These are phyloP conservation scores for Taphrina pruni DNA, from an alignment of 1,139 yeast genomes.

Conservation along the genomic window DNA sequence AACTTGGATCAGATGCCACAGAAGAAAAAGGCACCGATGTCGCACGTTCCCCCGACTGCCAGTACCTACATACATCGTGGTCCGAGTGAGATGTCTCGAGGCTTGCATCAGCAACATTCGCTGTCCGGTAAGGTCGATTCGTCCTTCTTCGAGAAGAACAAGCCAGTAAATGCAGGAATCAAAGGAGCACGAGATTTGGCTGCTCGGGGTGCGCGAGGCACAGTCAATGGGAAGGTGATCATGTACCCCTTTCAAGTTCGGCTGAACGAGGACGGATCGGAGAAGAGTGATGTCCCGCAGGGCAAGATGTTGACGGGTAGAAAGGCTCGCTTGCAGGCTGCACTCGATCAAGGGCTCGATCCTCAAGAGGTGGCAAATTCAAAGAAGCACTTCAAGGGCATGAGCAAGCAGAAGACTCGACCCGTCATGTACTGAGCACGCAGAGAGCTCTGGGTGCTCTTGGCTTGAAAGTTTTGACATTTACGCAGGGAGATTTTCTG, in stretches of 20 bases:
- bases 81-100: slow-evolving; percentile 16
- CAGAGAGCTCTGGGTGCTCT: too few species aligned
- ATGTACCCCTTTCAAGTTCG: slow-evolving; percentile 41
- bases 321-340: slow-evolving; percentile 40
- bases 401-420: slow-evolving; percentile 38
- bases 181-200: slow-evolving; percentile 37
- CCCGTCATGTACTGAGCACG: slow-evolving; percentile 30
- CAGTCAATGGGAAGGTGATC: slow-evolving; percentile 39
- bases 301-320: slow-evolving; percentile 42
- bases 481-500: too few species aligned
- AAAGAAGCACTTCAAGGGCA: slow-evolving; percentile 43
- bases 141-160: slow-evolving; percentile 28
- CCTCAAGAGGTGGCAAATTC: slow-evolving; percentile 29
- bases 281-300: slow-evolving; percentile 22
- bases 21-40: slow-evolving; percentile 34
- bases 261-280: slow-evolving; percentile 40
- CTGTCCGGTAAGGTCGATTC: slow-evolving; percentile 34
- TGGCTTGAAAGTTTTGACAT: too few species aligned
- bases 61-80: slow-evolving; percentile 15
- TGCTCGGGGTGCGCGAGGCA: slow-evolving; percentile 39
- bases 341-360: slow-evolving; percentile 37
- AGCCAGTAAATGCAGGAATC: slow-evolving; percentile 34
- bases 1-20: slow-evolving; percentile 56
- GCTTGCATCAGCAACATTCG: slow-evolving; percentile 27
- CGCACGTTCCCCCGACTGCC: slow-evolving; percentile 27